Conservation (phyloP, 2,329 filamentous ascomycete genomes). For the Knoxdaviesia capensis region DNA sequence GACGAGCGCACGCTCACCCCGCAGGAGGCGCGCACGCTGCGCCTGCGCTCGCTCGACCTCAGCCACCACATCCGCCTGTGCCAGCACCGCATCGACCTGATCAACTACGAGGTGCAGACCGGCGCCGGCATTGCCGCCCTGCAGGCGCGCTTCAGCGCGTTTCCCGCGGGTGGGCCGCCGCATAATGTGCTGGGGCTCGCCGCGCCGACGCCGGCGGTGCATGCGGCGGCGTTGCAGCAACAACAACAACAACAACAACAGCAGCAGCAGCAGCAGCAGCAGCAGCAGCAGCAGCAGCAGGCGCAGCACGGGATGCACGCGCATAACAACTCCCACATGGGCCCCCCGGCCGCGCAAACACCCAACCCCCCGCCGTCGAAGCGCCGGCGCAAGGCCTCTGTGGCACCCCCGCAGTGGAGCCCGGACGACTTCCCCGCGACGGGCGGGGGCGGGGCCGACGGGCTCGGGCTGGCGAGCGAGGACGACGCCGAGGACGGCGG, state of each 20-base stretch:
- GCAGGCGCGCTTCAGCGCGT: neutral
- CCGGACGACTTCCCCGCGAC: constrained; percentile 4
- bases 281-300: too few species aligned
- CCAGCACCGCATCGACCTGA: constrained; percentile 16
- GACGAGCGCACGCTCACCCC: constrained; percentile 15
- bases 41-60: constrained; percentile 21
- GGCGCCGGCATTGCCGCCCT: constrained; percentile 1
- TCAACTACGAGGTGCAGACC: constrained; percentile 13
- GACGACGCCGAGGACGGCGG: constrained; percentile 5
- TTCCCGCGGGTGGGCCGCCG: too few species aligned
- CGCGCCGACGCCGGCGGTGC: too few species aligned
- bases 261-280: too few species aligned
- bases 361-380: constrained; percentile 2
- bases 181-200: too few species aligned
- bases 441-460: constrained; percentile 1
- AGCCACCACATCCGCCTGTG: constrained; percentile 22
- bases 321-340: too few species aligned
- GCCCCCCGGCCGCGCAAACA: neutral
- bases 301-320: too few species aligned
- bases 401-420: too few species aligned
- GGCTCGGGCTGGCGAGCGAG: constrained; percentile 2
- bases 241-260: too few species aligned
- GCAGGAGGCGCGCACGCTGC: constrained; percentile 18
- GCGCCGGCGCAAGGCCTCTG: constrained; percentile 3
- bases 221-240: too few species aligned